Base-by-base conservation (phyloP, 2,329 filamentous ascomycete species). In the Phaeomoniella chlamydospora region DNA sequence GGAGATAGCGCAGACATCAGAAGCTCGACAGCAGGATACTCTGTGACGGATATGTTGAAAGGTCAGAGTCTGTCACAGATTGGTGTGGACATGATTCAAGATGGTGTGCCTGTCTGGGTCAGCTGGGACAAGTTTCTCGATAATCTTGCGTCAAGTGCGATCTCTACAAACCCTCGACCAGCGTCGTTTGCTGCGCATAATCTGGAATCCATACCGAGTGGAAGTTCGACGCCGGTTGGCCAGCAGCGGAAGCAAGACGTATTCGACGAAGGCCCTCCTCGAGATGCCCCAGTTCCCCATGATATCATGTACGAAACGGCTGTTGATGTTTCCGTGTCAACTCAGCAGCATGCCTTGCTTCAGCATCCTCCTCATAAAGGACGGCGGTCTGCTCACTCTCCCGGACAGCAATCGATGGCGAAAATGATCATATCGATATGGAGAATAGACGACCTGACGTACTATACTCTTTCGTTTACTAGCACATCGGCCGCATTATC, bases 361-460 rank as follows among this genome's bases (percentile, higher is more conserved):
- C 50, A 56, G 44, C 1, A 51, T 58, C 15, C 54, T 58, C 14
- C 46, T 48, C 15, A 52, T 48, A 16, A 48, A 50, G 26, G 56
- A 55, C 38, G 49, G 52, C 6, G 59, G 57, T 41, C 53, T 54
- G 13, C 54, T 52, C 4, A 54, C 59, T 15, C 55, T 53, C 34
- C 63, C 62, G 46, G 55, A 18, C 42, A 42, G 29, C 57, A 65
- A 18, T 54, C 73, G 0, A 72, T 72, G 42, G 77, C 80, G 15
- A 79, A 77, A 43, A 82, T 86, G 77, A 82, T 85, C 33, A 72
- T 86, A 15, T 80, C 76, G 1, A 70, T 82, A 4, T 87, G 80
- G 77, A 63, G 71, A n/a, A 71, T 80, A 29, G 72, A 80, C 30
- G 65, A 68, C 14, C 70, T 77, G 44, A 72, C 68, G 6, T 85